A percentile compares a stretch with the other conserved stretches of the same genome.
phyloP scores from a whole-genome alignment of 192 early-diverging fungal genomes.

The Coemansia sp. region DNA sequence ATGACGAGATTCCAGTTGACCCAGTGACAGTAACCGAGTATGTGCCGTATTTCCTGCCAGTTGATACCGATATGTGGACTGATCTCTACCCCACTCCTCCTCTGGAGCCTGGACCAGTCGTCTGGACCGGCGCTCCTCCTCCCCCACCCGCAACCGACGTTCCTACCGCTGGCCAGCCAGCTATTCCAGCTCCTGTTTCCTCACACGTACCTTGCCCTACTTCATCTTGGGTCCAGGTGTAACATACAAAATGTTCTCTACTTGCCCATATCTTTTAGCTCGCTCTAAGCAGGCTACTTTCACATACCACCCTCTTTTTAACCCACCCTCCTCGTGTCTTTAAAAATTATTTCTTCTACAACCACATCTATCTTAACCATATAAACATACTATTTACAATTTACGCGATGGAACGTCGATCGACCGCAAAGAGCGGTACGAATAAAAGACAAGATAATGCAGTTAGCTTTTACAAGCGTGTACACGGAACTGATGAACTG shows the following conservation, averaged over 20 bases:
- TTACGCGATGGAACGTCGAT: slow-evolving; percentile 13
- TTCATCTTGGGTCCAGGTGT: slow-evolving; percentile 23
- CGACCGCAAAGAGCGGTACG: not conserved
- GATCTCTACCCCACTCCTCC: slow-evolving; percentile 10
- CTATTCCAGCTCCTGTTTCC: slow-evolving; percentile 1
- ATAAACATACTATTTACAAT: not conserved
- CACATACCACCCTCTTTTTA: not conserved
- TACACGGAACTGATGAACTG: slow-evolving; percentile 19
- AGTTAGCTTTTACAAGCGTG: slow-evolving; percentile 31
- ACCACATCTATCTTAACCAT: not conserved
- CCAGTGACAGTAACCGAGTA: slow-evolving; percentile 30
- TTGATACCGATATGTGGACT: slow-evolving; percentile 21
- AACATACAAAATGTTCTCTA: not conserved
- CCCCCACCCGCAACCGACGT: not conserved
- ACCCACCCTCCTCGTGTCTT: not conserved
- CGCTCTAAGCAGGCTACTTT: not conserved
- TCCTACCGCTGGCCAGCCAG: slow-evolving; percentile 12
- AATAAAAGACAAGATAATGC: slow-evolving; percentile 16
- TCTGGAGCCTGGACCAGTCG: slow-evolving; percentile 43
- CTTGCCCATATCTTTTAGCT: slow-evolving; percentile 6
- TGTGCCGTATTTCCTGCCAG: slow-evolving; percentile 20
- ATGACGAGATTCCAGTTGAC: slow-evolving; percentile 7
- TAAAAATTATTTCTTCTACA: not conserved
- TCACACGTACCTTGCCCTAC: slow-evolving; percentile 13
- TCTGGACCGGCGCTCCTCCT: slow-evolving; percentile 28